These are phyloP conservation scores for Persicaria maculosa DNA, from an alignment of 148 eudicot genomes.

Conservation along the genomic window DNA sequence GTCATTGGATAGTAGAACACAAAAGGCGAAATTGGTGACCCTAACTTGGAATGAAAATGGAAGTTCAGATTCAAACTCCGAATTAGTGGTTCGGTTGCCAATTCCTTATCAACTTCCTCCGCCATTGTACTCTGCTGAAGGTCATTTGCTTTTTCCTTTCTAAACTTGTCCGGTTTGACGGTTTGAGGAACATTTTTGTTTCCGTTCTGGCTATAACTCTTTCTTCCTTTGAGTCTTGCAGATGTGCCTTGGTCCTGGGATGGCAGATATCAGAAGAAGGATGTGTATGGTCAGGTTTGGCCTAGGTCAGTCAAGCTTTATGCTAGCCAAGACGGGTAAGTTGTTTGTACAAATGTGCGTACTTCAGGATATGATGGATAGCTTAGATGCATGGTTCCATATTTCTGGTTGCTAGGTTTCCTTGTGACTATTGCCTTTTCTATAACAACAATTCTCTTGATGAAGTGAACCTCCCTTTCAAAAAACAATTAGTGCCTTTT, in stretches of 20 bases:
- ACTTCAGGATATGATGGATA: background rate
- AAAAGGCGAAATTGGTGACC: constrained; percentile 61
- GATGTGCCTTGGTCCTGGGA: constrained; percentile 99
- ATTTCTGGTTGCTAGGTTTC: background rate
- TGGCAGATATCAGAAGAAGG: constrained; percentile 60
- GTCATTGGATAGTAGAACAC: constrained; percentile 17
- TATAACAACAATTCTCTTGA: no score
- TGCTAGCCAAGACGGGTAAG: constrained; percentile 32
- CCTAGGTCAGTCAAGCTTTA: constrained; percentile 56
- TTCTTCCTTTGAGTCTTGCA: constrained; percentile 19
- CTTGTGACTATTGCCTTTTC: background rate
- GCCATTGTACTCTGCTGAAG: constrained; percentile 59
- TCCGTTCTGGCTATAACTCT: background rate
- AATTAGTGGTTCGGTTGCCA: constrained; percentile 51
- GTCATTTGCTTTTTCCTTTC: constrained; percentile 21
- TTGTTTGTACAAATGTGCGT: background rate
- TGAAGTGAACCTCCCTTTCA: no score
- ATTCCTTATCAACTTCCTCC: constrained; percentile 95
- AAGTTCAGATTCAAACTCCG: constrained; percentile 26
- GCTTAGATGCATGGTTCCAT: background rate
- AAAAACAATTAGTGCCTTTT: no score
- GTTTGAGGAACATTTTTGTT: background rate
- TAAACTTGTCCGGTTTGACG: background rate
- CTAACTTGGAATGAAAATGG: constrained; percentile 44
- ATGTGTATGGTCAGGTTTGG: constrained; percentile 86